These are phyloP conservation scores for Gossypioides kirkii DNA, from an alignment of 345 rosid species.

Conservation along the genomic window DNA sequence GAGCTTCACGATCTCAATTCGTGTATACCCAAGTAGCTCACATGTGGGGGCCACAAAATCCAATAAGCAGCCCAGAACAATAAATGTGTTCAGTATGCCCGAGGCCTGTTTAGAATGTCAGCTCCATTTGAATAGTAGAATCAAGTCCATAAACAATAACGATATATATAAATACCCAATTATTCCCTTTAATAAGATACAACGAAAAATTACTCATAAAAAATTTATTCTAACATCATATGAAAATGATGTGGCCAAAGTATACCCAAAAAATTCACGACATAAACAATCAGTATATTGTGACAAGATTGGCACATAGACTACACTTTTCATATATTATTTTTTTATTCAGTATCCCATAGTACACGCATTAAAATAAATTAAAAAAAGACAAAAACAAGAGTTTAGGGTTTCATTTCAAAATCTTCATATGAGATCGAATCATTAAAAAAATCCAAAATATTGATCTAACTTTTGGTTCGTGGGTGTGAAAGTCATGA, in stretches of 20 bases:
- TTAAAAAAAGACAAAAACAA: neutral
- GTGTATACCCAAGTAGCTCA: no score
- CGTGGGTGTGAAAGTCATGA: constrained; percentile 25
- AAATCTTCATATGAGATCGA: constrained; percentile 17
- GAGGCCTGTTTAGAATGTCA: no score
- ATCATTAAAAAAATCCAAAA: constrained; percentile 4
- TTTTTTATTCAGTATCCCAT: constrained; percentile 18
- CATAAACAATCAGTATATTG: neutral
- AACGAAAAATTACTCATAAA: no score
- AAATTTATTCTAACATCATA: neutral
- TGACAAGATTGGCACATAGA: constrained; percentile 16
- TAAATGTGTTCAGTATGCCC: no score
- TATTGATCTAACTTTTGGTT: constrained; percentile 9
- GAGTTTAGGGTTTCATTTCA: constrained; percentile 16
- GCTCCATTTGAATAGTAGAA: no score
- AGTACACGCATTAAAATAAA: constrained; percentile 11
- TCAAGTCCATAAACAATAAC: no score
- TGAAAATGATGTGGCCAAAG: neutral
- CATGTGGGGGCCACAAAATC: no score
- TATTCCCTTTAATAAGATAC: no score
- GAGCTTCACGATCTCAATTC: no score
- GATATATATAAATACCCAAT: no score
- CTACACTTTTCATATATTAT: neutral
- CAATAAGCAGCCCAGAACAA: no score
- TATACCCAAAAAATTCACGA: neutral